Evolutionary conservation across 2,329 filamentous ascomycete species (phyloP).

Genomic region (Ophiocordyceps camponoti-rufipedis): DNA sequence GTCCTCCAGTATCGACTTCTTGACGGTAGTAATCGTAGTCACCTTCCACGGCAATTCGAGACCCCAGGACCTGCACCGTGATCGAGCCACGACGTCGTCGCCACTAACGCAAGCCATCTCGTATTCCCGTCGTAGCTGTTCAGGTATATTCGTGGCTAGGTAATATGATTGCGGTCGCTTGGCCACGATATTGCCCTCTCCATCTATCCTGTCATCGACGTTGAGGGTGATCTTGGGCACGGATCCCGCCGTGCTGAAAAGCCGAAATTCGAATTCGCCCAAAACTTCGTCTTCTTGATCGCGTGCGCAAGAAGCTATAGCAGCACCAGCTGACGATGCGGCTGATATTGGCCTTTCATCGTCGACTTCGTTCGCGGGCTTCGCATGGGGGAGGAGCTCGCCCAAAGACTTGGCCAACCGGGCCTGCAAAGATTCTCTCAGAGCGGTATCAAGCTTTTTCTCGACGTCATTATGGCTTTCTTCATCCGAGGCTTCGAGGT

Average conservation of each 20-base stretch:
- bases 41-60: conserved; percentile 44
- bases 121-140: conserved; percentile 20
- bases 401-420: conserved; percentile 28
- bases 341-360: neutral
- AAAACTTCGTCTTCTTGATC: conserved; percentile 12
- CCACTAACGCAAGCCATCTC: conserved; percentile 28
- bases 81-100: conserved; percentile 28
- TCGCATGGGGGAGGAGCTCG: conserved; percentile 11
- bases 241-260: conserved; percentile 31
- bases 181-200: conserved; percentile 16
- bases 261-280: conserved; percentile 33
- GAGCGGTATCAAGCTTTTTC: conserved; percentile 16
- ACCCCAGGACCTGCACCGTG: conserved; percentile 32
- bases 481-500: conserved; percentile 3
- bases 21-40: conserved; percentile 18
- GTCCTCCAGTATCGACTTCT: neutral
- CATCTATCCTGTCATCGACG: conserved; percentile 18
- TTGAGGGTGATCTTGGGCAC: conserved; percentile 32
- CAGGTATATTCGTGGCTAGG: conserved; percentile 20
- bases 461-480: conserved; percentile 8
- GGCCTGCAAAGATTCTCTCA: conserved; percentile 26
- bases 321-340: no score
- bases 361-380: neutral
- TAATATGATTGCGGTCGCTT: conserved; percentile 29
- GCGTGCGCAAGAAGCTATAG: neutral